Conservation (phyloP, 2,329 filamentous ascomycete genomes). For the Cercospora berteroae region DNA sequence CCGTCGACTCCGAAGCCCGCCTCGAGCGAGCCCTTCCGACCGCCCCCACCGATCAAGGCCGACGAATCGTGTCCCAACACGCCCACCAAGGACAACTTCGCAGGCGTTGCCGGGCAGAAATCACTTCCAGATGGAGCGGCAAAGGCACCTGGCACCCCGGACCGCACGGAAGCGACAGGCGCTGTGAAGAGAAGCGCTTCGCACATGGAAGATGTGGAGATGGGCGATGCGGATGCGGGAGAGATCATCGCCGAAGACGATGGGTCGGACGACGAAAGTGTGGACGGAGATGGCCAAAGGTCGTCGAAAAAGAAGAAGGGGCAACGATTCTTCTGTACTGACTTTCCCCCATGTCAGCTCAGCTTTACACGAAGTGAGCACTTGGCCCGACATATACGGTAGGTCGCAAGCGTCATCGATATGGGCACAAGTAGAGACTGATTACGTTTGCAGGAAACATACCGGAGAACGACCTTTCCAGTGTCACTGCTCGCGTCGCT, state of each 20-base stretch:
- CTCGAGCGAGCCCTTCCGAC: slow-evolving; percentile 51
- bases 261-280: slow-evolving; percentile 52
- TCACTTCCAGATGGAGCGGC: slow-evolving; percentile 41
- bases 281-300: slow-evolving; percentile 61
- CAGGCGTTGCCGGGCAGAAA: slow-evolving; percentile 47
- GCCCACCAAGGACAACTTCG: slow-evolving; percentile 59
- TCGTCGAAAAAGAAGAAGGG: slow-evolving; percentile 94
- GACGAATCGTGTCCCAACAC: slow-evolving; percentile 54
- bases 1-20: slow-evolving; percentile 42
- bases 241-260: slow-evolving; percentile 68
- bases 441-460: slow-evolving; percentile 68
- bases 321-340: slow-evolving; percentile 92
- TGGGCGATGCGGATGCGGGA: slow-evolving; percentile 66
- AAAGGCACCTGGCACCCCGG: slow-evolving; percentile 21
- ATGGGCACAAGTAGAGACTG: slow-evolving; percentile 23
- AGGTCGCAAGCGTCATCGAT: slow-evolving; percentile 35
- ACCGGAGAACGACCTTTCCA: slow-evolving; percentile 95
- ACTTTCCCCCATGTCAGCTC: slow-evolving; percentile 88
- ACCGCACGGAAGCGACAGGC: slow-evolving; percentile 24
- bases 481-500: slow-evolving; percentile 89
- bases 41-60: slow-evolving; percentile 38
- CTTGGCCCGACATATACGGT: slow-evolving; percentile 89
- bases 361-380: slow-evolving; percentile 97
- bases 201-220: slow-evolving; percentile 69
- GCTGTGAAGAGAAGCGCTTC: slow-evolving; percentile 56